A percentile compares a stretch with the other conserved stretches of the same genome.
These are phyloP conservation scores for Phlyctochytrium planicorne DNA, from an alignment of 192 early-diverging fungal genomes.

Conservation along the genomic window DNA sequence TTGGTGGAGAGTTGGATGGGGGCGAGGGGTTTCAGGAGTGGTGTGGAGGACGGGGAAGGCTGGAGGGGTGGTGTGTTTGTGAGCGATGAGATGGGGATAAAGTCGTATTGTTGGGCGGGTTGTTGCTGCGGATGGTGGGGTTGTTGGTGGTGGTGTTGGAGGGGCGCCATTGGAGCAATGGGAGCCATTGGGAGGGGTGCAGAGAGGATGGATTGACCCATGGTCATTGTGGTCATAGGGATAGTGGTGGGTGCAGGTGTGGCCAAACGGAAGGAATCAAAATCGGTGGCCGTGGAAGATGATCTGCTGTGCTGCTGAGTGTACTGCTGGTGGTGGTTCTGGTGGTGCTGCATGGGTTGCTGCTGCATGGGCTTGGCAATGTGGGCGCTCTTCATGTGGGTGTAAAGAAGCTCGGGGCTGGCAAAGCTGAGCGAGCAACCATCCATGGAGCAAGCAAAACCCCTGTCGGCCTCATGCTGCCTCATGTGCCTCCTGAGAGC, in stretches of 20 bases:
- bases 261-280: too few species aligned
- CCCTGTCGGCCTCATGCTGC: constrained; percentile 62
- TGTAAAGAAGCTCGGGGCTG: constrained; percentile 60
- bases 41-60: too few species aligned
- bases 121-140: too few species aligned
- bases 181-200: not conserved
- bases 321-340: too few species aligned
- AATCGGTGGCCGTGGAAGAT: too few species aligned
- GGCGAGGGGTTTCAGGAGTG: not conserved
- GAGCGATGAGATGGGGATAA: too few species aligned
- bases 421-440: constrained; percentile 62
- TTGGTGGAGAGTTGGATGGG: not conserved
- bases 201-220: not conserved
- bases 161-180: not conserved
- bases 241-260: not conserved
- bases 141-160: not conserved
- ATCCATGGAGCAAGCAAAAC: constrained; percentile 53
- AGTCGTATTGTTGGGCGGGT: too few species aligned
- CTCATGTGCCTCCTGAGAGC: constrained; percentile 76
- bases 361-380: not conserved
- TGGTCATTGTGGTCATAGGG: not conserved
- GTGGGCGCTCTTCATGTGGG: constrained; percentile 48
- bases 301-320: too few species aligned
- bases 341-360: too few species aligned
- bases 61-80: too few species aligned